Evolutionary conservation across 768 basidiomycete species (phyloP), one percentile per base, ranked within the genome.

Genomic region (Lactarius hatsudake): DNA sequence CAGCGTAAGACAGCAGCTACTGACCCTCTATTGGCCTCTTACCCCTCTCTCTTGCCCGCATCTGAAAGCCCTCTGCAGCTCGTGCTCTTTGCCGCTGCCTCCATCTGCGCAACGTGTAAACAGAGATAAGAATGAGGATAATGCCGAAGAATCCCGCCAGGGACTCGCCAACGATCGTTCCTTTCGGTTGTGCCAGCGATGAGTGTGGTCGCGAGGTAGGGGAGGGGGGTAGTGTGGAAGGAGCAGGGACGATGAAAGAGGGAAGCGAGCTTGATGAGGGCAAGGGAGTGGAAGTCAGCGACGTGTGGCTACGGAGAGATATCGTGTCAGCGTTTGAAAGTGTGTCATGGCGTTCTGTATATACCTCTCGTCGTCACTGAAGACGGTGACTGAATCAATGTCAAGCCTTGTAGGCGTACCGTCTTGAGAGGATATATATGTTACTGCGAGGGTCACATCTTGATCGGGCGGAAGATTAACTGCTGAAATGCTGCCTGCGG

Each of bases 81-180:
- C 34, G 54, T 40, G 18, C n/a, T 30, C 34, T 55, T 43, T 59
- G 59, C n/a, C 55, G 54, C 0, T 59, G 59, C 51, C 62, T 40
- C 66, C 67, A 69, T 53, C 54, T 64, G 13, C 9, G 20, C 9
- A 71, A 30, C 59, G 57, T 30, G 53, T 70, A 61, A 1, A 58
- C 18, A 30, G 54, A 62, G 8, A 64, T 53, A 9, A 63, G 17
- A 23, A 72, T 61, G 20, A 72, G 61, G 32, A 72, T 42, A 15
- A 72, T 38, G 18, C 71, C 71, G 42, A 72, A 72, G 65, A 72
- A 71, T 6, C 68, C 71, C 34, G 71, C 70, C 10, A 72, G 65
- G 20, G 64, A 54, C 61, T 72, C 71, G 42, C 70, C 70, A 6
- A 72, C 36, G 32, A 72, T 72, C 30, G 71, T 69, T 42, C 71